Percentiles rank a stretch among this genome's conserved stretches.
Conservation (phyloP, 345 rosid species). For the Bruguiera parviflora region DNA sequence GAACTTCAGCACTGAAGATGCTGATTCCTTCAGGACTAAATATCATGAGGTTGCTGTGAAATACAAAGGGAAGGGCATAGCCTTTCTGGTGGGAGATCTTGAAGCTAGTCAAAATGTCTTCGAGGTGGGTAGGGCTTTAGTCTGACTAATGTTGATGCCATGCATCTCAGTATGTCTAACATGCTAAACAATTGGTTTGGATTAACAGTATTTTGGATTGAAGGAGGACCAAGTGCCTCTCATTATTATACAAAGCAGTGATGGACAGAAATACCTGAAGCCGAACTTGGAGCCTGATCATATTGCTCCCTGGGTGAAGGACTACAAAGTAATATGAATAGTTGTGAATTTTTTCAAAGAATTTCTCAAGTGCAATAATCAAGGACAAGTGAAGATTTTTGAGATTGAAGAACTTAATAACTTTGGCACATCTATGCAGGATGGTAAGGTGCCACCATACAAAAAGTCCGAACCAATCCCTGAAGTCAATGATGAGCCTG, state of each 20-base stretch:
- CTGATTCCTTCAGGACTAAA: conserved; percentile 62
- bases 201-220: conserved; percentile 84
- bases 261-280: conserved; percentile 76
- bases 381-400: no score
- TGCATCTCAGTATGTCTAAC: conserved; percentile 4
- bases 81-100: conserved; percentile 84
- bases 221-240: conserved; percentile 81
- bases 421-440: conserved; percentile 41
- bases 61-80: conserved; percentile 60
- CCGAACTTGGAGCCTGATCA: conserved; percentile 59
- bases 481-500: conserved; percentile 73
- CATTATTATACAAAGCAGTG: conserved; percentile 57
- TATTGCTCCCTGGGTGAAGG: conserved; percentile 81
- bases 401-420: not conserved
- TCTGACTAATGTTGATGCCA: conserved; percentile 8
- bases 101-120: conserved; percentile 83
- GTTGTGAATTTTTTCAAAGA: not conserved
- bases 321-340: conserved; percentile 55
- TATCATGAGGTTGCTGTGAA: conserved; percentile 70
- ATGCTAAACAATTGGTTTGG: not conserved
- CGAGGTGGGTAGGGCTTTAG: conserved; percentile 48
- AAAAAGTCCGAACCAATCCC: conserved; percentile 92
- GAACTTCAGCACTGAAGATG: conserved; percentile 52
- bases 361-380: conserved; percentile 1
- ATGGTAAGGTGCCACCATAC: conserved; percentile 62